Conservation (phyloP, 768 basidiomycete genomes). For the Paxillus involutus region DNA sequence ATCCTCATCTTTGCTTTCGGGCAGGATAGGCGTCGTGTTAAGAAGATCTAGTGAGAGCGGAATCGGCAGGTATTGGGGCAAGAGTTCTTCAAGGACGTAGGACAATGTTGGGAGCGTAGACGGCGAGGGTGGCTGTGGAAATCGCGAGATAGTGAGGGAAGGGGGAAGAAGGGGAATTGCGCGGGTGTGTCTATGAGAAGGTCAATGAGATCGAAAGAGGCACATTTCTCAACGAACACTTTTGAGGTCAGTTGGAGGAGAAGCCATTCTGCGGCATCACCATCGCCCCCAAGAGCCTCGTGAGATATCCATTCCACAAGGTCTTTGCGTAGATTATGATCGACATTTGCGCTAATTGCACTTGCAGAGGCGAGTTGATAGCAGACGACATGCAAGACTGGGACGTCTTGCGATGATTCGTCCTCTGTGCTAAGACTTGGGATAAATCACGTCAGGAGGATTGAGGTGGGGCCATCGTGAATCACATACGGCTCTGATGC, state of each 20-base stretch:
- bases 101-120: conserved; percentile 46
- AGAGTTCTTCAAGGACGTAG: conserved; percentile 53
- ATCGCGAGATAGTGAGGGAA: conserved; percentile 60
- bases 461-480: background rate
- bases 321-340: conserved; percentile 41
- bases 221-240: conserved; percentile 48
- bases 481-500: conserved; percentile 59
- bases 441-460: conserved; percentile 15
- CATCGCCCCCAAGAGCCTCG: conserved; percentile 68
- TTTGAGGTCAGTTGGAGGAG: conserved; percentile 58
- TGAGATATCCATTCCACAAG: conserved; percentile 74
- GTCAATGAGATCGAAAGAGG: conserved; percentile 1
- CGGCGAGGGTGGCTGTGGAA: conserved; percentile 45
- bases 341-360: conserved; percentile 4
- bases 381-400: conserved; percentile 73
- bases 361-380: conserved; percentile 7
- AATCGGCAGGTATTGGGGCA: conserved; percentile 55
- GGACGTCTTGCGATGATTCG: conserved; percentile 40
- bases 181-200: conserved; percentile 56
- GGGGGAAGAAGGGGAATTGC: conserved; percentile 66
- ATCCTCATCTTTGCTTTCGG: conserved; percentile 70
- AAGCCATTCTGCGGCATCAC: conserved; percentile 72
- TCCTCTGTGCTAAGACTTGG: conserved; percentile 41
- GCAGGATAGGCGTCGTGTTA: conserved; percentile 58
- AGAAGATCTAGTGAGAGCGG: conserved; percentile 63